Evolutionary conservation across 208 protist genomes (phyloP), one percentile per base, ranked within the genome.

Genomic region (Leishmania aethiopica): DNA sequence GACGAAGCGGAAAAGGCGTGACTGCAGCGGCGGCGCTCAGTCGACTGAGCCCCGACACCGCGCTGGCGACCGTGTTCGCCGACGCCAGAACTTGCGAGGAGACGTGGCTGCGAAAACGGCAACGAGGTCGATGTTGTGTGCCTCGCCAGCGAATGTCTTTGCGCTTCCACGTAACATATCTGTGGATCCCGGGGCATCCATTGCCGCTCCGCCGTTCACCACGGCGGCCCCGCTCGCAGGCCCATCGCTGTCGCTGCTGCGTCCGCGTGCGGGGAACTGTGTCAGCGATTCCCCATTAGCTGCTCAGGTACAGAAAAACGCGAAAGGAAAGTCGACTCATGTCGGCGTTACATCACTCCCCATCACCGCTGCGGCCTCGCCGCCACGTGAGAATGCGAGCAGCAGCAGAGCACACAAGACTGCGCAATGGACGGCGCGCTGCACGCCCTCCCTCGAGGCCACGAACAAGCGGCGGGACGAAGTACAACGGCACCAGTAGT

Each of bases 131-230:
- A 19, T 74, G 17, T 28, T 28, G 32, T 35, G 13, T 8, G 19
- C 40, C 42, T 77, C 71, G 49, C 66, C 47, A 1, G 42, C 22
- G 35, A 82, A n/a, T 49, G 42, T 70, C 25, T 84, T 84, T 51
- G 70, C 60, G 35, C 80, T 84, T 70, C 75, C 75, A 22, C 70
- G 80, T 28, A 66, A 40, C 75, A 32, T 84, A 32, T 51, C 80
- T 1, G n/a, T 15, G 6, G 55, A 45, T 1, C 62, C 77, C 13
- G 64, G 42, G 11, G 35, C 40, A 51, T 49, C 35, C 35, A 47
- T 45, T 19, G 47, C 73, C 35, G 11, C 73, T 15, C 51, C 75
- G 49, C 7, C 51, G 40, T 32, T 40, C 19, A 77, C 73, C 13
- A 42, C 5, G 40, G 22, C 69, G 28, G 22, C 69, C 32, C 32